Evolutionary conservation across 148 eudicot genomes (phyloP).

Genomic region (Fagopyrum esculentum): DNA sequence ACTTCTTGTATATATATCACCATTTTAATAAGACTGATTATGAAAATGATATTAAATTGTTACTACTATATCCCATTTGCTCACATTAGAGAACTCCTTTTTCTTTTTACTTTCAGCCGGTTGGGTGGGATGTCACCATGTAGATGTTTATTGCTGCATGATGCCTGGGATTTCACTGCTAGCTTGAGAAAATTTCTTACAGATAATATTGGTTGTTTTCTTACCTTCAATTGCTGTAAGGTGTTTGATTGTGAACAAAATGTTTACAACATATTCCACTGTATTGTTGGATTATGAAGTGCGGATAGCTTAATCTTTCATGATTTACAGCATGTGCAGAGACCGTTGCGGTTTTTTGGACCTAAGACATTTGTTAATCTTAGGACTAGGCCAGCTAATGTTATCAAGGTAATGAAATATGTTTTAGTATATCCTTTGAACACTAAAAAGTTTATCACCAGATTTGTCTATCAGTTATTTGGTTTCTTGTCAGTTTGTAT

Average conservation of each 20-base stretch:
- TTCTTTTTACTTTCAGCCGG: not conserved
- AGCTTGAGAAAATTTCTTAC: not conserved
- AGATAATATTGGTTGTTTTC: not conserved
- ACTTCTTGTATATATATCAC: not conserved
- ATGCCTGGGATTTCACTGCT: not conserved
- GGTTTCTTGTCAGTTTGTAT: not conserved
- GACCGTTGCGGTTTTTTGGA: conserved; percentile 89
- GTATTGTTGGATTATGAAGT: not conserved
- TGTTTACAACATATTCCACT: not conserved
- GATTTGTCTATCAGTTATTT: not conserved
- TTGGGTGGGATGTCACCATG: not conserved
- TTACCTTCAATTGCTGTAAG: not conserved
- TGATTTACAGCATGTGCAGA: conserved; percentile 87
- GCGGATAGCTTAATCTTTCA: conserved; percentile 9
- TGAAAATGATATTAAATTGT: not conserved
- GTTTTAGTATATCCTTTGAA: not conserved
- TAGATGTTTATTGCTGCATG: not conserved
- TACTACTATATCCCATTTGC: not conserved
- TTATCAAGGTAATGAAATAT: conserved; percentile 54
- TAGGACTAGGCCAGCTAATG: conserved; percentile 66
- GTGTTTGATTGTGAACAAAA: not conserved
- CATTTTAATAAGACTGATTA: not conserved
- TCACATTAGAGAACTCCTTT: not conserved
- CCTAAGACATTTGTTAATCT: conserved; percentile 84
- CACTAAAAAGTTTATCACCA: not conserved